Evolutionary conservation across 1,139 yeast species (phyloP).

Genomic region (Sugiyamaella neomexicana): DNA sequence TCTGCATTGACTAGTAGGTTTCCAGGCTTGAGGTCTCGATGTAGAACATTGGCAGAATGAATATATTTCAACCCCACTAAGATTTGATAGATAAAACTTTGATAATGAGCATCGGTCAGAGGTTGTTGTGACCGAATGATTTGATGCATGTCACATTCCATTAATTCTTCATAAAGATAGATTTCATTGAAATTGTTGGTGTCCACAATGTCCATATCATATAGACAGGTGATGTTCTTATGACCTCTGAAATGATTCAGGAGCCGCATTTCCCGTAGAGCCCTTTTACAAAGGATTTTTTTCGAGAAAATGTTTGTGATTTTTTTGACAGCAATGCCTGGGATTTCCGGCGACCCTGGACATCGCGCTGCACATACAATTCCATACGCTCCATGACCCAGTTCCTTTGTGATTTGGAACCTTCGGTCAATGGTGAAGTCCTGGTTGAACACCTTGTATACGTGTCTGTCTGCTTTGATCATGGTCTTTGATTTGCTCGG

Average conservation of each 20-base stretch:
- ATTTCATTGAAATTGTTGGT: slow-evolving; percentile 86
- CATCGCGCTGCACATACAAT: slow-evolving; percentile 92
- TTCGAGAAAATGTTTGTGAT: slow-evolving; percentile 90
- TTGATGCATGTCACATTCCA: slow-evolving; percentile 99
- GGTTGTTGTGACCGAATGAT: slow-evolving; percentile 93
- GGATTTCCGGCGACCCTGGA: slow-evolving; percentile 58
- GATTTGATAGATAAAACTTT: slow-evolving; percentile 87
- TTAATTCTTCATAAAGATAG: slow-evolving; percentile 86
- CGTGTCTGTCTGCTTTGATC: slow-evolving; percentile 37
- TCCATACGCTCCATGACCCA: slow-evolving; percentile 98
- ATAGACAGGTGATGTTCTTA: slow-evolving; percentile 88
- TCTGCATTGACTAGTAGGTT: slow-evolving; percentile 91
- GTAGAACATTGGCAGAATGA: slow-evolving; percentile 93
- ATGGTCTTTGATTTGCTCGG: slow-evolving; percentile 18
- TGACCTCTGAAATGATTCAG: slow-evolving; percentile 81
- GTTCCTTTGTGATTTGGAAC: slow-evolving; percentile 80
- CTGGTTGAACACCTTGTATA: slow-evolving; percentile 76
- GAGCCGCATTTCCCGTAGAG: slow-evolving; percentile 82
- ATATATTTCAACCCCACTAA: slow-evolving; percentile 91
- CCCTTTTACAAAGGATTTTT: slow-evolving; percentile 83
- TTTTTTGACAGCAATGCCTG: slow-evolving; percentile 81
- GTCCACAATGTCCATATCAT: slow-evolving; percentile 88
- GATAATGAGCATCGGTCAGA: slow-evolving; percentile 91
- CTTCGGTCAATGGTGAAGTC: slow-evolving; percentile 85
- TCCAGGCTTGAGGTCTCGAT: slow-evolving; percentile 93